Evolutionary conservation across 352 stramenopile species (phyloP), one percentile per base, ranked within the genome.

Genomic region (Globisporangium nagaii): DNA sequence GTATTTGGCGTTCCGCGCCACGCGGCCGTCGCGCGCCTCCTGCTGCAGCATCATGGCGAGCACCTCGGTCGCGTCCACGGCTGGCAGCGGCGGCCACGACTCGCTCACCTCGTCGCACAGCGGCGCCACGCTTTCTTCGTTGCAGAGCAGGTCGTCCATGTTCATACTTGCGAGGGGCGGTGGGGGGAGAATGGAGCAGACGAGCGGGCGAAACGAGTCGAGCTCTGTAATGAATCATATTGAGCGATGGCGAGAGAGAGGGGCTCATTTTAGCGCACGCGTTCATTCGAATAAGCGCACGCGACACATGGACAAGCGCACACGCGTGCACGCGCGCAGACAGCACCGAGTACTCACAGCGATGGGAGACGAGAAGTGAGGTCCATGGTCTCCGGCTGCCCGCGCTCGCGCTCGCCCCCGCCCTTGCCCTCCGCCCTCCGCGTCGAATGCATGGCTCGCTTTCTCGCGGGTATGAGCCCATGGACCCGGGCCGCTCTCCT

Each of bases 361-460:
- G 56, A 42, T 44, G 48, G 49, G 31, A 44, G 58, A 70, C 56
- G 62, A 66, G 66, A 73, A 73, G 59, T 71, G 62, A 71, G 56
- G 20, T 20, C 15, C 43, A 49, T 49, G 13, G 25, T 9, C 43
- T 15, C 43, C 43, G 30, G 43, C 43, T 49, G 43, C 43, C 27
- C 24, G 27, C n/a, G n/a, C n/a, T n/a, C n/a, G n/a, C n/a, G n/a
- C n/a, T n/a, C n/a, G n/a, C n/a, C n/a, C n/a, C 3, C 3, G 17
- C 32, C 2, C 25, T 19, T 22, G 6, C 17, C 4, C 9, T n/a
- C 4, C 13, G 5, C 8, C 12, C n/a, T 22, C 7, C 41, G 6
- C 35, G 40, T 66, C 60, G 57, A 72, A 72, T 69, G 60, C 64
- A 68, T 71, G 64, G 64, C 64, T 71, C 62, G 69, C 65, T 69